These are phyloP conservation scores for Pichia sp. DNA, from an alignment of 1,139 yeast genomes.

Conservation along the genomic window DNA sequence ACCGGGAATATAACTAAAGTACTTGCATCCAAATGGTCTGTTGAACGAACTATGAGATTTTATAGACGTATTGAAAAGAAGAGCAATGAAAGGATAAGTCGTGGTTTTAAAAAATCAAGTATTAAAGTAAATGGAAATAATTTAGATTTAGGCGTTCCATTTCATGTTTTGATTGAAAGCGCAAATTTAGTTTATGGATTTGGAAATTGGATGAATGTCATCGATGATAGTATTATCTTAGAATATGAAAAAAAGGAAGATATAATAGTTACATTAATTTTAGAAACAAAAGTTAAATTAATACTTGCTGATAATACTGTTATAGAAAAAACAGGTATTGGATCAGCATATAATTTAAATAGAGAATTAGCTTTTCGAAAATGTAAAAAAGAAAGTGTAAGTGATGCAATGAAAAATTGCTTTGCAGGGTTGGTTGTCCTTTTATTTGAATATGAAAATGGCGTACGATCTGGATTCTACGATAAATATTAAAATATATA, in stretches of 20 bases:
- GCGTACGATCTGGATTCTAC: constrained; percentile 26
- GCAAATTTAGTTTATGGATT: constrained; percentile 65
- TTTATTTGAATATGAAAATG: constrained; percentile 29
- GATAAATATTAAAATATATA: constrained; percentile 9
- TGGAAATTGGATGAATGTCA: constrained; percentile 57
- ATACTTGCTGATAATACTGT: constrained; percentile 45
- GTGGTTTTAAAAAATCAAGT: background rate
- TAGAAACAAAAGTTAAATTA: constrained; percentile 32
- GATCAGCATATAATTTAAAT: constrained; percentile 36
- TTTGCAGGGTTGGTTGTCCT: constrained; percentile 26
- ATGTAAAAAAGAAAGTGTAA: constrained; percentile 48
- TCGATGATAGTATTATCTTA: constrained; percentile 32
- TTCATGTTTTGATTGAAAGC: constrained; percentile 36
- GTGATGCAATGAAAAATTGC: constrained; percentile 41
- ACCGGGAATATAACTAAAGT: constrained; percentile 14
- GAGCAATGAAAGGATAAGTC: background rate
- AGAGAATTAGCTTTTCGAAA: constrained; percentile 34
- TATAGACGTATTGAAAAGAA: constrained; percentile 1
- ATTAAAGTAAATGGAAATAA: background rate
- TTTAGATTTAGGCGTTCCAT: constrained; percentile 15
- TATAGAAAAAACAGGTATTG: constrained; percentile 37
- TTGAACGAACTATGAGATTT: constrained; percentile 2
- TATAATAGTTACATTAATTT: constrained; percentile 18
- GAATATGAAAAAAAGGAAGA: constrained; percentile 26
- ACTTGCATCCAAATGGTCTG: constrained; percentile 27